Base-by-base conservation (phyloP, 495 filamentous ascomycete genomes). In the Penicillium turbatum region DNA sequence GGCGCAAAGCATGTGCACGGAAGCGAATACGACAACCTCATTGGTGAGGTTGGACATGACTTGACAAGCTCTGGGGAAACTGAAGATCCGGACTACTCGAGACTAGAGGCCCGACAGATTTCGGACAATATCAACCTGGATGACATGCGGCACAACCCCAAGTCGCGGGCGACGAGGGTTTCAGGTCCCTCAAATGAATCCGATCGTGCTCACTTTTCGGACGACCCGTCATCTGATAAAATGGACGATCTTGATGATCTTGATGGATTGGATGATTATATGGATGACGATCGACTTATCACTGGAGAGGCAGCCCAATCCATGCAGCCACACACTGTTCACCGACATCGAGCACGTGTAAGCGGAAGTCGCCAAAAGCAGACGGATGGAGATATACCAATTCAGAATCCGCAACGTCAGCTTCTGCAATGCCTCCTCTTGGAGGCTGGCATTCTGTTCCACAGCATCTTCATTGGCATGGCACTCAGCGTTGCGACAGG, bases 381-480 rank as follows among this genome's bases (percentile, higher is more conserved):
- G 26, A 31, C 61, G 5, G 61, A 60, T 6, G 44, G 57, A n/a
- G 60, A 62, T 8, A 24, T 61, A 21, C 61, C 66, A 13, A 48
- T 67, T 24, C 73, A 73, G 39, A 73, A 77, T 49, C 70, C 72
- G 13, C 75, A 79, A 50, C 81, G 85, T 15, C 81, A 86, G 51
- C 78, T 91, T 53, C 73, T 92, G 16, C 89, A 95, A 62, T 89
- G 86, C 56, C 74, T 89, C 11, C 78, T 95, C 8, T 78, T 95
- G 26, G 89, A 95, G 68, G 86, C 88, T 6, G 89, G 89, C 15
- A 92, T 95, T 57, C 74, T 95, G 3, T 92, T 92, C 61, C 89
- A 95, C 71, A 87, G 84, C 57, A 80, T 95, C 35, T 95, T 95
- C 62, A 95, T 95, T 60, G 89, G 89, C 38, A 92, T 95, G 87